phyloP scores from a whole-genome alignment of 495 filamentous ascomycete species.

The Penicillium malachiteum region DNA sequence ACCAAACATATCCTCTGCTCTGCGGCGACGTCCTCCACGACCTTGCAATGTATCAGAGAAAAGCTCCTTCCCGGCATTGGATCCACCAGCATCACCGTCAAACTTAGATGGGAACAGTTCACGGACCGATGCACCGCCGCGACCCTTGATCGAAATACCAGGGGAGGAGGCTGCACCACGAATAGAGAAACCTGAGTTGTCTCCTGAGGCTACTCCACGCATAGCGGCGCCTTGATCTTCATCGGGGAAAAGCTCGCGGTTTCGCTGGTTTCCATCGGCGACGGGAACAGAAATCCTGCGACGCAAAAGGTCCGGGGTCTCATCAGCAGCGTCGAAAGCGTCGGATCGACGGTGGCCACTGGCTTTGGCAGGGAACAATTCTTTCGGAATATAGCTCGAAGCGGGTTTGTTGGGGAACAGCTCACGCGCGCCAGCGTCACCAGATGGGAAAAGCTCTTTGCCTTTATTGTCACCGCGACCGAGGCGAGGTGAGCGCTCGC shows the following conservation, averaged over 20 bases:
- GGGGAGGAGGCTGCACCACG: constrained; percentile 51
- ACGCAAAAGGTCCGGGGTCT: constrained; percentile 58
- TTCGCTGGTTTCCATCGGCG: constrained; percentile 41
- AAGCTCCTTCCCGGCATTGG: constrained; percentile 69
- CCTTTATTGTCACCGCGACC: constrained; percentile 34
- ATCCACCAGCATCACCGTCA: constrained; percentile 26
- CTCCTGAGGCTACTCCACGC: constrained; percentile 50
- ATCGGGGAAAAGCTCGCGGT: constrained; percentile 37
- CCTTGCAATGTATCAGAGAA: constrained; percentile 57
- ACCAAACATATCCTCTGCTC: constrained; percentile 52
- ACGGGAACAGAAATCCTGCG: constrained; percentile 53
- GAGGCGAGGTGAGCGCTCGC: constrained; percentile 40
- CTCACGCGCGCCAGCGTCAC: constrained; percentile 34
- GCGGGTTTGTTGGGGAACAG: constrained; percentile 50
- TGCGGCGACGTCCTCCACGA: constrained; percentile 46
- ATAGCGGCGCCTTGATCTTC: constrained; percentile 36
- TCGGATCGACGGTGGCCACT: constrained; percentile 64
- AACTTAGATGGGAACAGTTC: constrained; percentile 72
- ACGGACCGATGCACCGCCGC: constrained; percentile 53
- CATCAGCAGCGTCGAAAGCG: constrained; percentile 64
- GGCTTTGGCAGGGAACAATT: constrained; percentile 67
- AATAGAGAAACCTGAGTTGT: constrained; percentile 59
- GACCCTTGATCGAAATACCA: constrained; percentile 48
- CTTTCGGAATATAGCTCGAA: constrained; percentile 54
- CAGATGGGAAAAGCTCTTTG: constrained; percentile 47